Base-by-base conservation (phyloP, 352 stramenopile species). In the Pythium dissimile region DNA sequence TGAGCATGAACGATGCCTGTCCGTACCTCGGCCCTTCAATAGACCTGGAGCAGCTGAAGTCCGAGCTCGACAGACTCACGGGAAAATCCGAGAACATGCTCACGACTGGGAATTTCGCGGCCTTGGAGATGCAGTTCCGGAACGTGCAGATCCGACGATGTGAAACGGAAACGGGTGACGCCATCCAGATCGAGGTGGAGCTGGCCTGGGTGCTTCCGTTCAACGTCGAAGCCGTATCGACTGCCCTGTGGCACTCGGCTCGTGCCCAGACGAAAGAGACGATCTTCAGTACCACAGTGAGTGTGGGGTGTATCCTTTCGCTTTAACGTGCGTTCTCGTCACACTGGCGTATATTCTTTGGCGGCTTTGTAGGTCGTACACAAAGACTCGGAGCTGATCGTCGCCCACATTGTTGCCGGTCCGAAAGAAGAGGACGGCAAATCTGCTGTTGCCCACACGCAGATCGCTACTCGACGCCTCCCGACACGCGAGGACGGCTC, bases 191-290 rank as follows among this genome's bases (percentile, higher is more conserved):
- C 6, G 46, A 53, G 18, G 11, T 53, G 46, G 46, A 53, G 5
- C 41, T 27, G 30, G 46, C 46, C 5, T 53, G 46, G 46, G 27
- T 42, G 30, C n/a, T 53, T n/a, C 46, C 46, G 5, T 53, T 53
- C 30, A 10, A 31, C 3, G 20, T 53, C 5, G 46, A 53, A 16
- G 30, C 20, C 2, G 46, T 53, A 6, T 18, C 46, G n/a, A 28
- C 20, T 28, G 46, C 46, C 5, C 8, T 24, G 11, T 42, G 28
- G 46, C 46, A 53, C 15, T 16, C 42, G 16, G 20, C 46, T 5
- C 30, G 28, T 30, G 31, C 31, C n/a, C 41, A n/a, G 0, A 28
- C 46, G 5, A 38, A 39, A 11, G 46, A 53, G 2, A 53, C 41
- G 23, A 9, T 48, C 12, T 28, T 32, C 42, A 48, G 42, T 23